Evolutionary conservation across 2,329 filamentous ascomycete species (phyloP).

Genomic region (Exophiala alcalophila): DNA sequence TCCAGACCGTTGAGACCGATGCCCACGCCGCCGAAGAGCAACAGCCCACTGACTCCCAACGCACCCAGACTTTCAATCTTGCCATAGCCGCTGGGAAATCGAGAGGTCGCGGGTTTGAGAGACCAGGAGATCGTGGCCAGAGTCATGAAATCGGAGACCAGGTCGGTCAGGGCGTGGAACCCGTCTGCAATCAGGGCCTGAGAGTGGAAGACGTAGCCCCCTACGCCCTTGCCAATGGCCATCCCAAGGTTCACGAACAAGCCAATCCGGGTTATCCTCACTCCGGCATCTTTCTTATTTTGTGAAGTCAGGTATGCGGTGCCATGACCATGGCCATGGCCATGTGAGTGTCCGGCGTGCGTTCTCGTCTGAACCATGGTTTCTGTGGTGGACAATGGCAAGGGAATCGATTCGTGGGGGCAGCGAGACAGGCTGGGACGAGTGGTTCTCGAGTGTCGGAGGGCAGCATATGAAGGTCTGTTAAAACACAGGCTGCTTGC

Average conservation of each 20-base stretch:
- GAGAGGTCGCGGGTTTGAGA: slow-evolving; percentile 74
- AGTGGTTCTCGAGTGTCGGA: slow-evolving; percentile 2
- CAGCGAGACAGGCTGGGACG: slow-evolving; percentile 8
- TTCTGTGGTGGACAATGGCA: slow-evolving; percentile 10
- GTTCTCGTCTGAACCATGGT: slow-evolving; percentile 20
- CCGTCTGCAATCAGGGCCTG: slow-evolving; percentile 91
- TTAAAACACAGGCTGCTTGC: slow-evolving; percentile 9
- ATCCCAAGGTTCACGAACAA: slow-evolving; percentile 88
- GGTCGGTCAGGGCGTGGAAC: slow-evolving; percentile 90
- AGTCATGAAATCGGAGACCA: slow-evolving; percentile 92
- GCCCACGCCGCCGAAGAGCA: slow-evolving; percentile 83
- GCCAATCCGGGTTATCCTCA: slow-evolving; percentile 87
- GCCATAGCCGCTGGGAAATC: slow-evolving; percentile 88
- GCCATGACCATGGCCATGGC: slow-evolving; percentile 72
- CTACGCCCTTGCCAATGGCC: slow-evolving; percentile 88
- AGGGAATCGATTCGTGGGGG: background rate
- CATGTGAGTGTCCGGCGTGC: slow-evolving; percentile 56
- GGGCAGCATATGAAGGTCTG: slow-evolving; percentile 8
- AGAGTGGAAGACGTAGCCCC: slow-evolving; percentile 92
- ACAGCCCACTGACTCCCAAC: slow-evolving; percentile 84
- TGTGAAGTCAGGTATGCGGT: slow-evolving; percentile 75
- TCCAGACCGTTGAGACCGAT: slow-evolving; percentile 80
- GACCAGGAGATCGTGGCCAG: slow-evolving; percentile 93
- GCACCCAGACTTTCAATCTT: slow-evolving; percentile 97
- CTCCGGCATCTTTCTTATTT: slow-evolving; percentile 88